Percentiles rank a stretch among this genome's conserved stretches.
Conservation (phyloP, 2,329 filamentous ascomycete genomes). For the Claviceps purpurea region DNA sequence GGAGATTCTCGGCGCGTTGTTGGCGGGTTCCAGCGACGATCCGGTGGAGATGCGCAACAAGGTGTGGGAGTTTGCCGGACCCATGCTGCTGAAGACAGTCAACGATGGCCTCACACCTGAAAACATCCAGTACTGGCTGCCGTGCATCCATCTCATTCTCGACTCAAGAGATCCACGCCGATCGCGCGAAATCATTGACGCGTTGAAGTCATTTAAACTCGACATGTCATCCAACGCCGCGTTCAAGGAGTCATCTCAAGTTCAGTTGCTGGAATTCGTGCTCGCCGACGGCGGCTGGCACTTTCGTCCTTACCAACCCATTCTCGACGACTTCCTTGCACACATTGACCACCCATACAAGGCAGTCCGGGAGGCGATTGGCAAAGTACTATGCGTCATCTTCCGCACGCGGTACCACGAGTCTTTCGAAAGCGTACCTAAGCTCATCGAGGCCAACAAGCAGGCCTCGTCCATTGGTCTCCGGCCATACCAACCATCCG, state of each 20-base stretch:
- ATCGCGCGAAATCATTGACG: conserved; percentile 72
- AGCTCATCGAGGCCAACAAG: conserved; percentile 67
- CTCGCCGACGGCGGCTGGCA: conserved; percentile 90
- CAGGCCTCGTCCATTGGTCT: conserved; percentile 68
- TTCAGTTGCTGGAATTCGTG: conserved; percentile 77
- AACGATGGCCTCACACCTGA: conserved; percentile 89
- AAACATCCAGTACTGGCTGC: conserved; percentile 89
- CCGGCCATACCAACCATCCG: conserved; percentile 65
- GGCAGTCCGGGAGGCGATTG: conserved; percentile 88
- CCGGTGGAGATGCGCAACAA: conserved; percentile 57
- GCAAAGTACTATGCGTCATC: conserved; percentile 73
- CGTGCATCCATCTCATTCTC: conserved; percentile 78
- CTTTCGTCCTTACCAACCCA: conserved; percentile 79
- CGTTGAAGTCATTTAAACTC: conserved; percentile 70
- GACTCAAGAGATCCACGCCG: conserved; percentile 83
- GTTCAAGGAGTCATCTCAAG: conserved; percentile 97
- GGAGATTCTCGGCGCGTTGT: conserved; percentile 78
- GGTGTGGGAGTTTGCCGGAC: conserved; percentile 83
- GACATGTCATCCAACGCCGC: conserved; percentile 94
- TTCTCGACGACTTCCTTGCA: conserved; percentile 74
- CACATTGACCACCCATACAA: conserved; percentile 98
- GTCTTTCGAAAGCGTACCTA: conserved; percentile 68
- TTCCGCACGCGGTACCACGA: conserved; percentile 90
- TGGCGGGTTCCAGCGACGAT: conserved; percentile 70
- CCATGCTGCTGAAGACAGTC: conserved; percentile 74